Conservation (phyloP, 345 rosid species). For the Pistacia vera region DNA sequence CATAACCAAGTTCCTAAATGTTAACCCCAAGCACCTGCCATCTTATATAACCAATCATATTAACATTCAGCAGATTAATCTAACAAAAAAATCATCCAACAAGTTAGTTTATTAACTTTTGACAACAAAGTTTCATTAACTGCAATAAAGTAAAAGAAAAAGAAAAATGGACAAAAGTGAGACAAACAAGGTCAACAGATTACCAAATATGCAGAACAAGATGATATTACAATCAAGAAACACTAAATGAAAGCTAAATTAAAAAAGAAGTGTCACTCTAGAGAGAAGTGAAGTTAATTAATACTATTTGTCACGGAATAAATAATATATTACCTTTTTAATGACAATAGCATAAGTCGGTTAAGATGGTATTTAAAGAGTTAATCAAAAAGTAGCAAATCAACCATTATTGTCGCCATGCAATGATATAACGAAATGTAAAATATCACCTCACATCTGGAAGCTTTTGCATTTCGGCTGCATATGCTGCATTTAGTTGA, state of each 20-base stretch:
- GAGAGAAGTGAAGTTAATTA: not conserved
- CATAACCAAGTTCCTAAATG: not conserved
- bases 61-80: too few relatives aligned
- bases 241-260: not conserved
- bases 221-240: not conserved
- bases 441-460: slow-evolving; percentile 81
- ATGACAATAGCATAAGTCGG: slow-evolving; percentile 9
- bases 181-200: too few relatives aligned
- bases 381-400: slow-evolving; percentile 1
- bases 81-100: too few relatives aligned
- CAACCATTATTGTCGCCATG: not conserved
- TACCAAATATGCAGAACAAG: not conserved
- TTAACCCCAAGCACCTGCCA: not conserved
- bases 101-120: too few relatives aligned
- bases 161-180: not conserved
- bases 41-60: too few relatives aligned
- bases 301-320: slow-evolving; percentile 5
- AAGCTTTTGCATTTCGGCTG: slow-evolving; percentile 78
- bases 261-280: not conserved
- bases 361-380: not conserved
- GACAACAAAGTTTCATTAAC: too few relatives aligned
- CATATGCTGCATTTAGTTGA: slow-evolving; percentile 71
- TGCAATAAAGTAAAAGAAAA: too few relatives aligned
- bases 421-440: slow-evolving; percentile 16
- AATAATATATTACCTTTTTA: not conserved